Conservation (phyloP, 805 yeast genomes). For the Teunomyces cretensis region DNA sequence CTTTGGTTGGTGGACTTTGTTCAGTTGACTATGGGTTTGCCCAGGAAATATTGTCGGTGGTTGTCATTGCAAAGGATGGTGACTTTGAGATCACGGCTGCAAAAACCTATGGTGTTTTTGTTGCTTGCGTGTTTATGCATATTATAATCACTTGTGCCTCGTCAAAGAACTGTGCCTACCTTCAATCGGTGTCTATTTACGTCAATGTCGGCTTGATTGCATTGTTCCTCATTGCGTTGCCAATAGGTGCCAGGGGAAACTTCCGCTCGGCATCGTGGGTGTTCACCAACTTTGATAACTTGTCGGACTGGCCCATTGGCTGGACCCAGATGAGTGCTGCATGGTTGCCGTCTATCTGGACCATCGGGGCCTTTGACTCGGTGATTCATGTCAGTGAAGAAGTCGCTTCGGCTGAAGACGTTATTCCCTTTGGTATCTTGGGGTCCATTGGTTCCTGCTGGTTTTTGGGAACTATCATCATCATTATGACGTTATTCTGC, state of each 20-base stretch:
- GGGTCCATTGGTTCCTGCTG: slow-evolving; percentile 58
- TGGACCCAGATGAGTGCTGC: slow-evolving; percentile 53
- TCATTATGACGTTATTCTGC: slow-evolving; percentile 54
- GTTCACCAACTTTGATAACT: slow-evolving; percentile 52
- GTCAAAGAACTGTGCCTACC: slow-evolving; percentile 53
- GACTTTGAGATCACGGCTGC: slow-evolving; percentile 53
- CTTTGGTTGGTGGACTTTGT: slow-evolving; percentile 64
- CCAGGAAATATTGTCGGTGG: slow-evolving; percentile 56
- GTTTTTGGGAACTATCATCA: slow-evolving; percentile 55
- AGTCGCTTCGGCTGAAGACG: slow-evolving; percentile 57
- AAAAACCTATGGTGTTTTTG: slow-evolving; percentile 63
- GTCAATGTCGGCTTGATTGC: slow-evolving; percentile 53
- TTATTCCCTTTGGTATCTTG: slow-evolving; percentile 66
- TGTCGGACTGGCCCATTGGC: slow-evolving; percentile 57
- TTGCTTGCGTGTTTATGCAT: slow-evolving; percentile 56
- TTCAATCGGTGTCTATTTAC: slow-evolving; percentile 60
- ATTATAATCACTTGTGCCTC: slow-evolving; percentile 54
- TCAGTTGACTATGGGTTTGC: slow-evolving; percentile 72
- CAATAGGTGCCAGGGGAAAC: slow-evolving; percentile 50
- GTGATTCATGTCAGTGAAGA: slow-evolving; percentile 75
- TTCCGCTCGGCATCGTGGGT: slow-evolving; percentile 47
- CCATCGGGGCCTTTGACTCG: slow-evolving; percentile 72
- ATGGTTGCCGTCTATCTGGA: slow-evolving; percentile 75
- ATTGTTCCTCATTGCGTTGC: slow-evolving; percentile 61
- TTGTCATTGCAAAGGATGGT: slow-evolving; percentile 54